Evolutionary conservation across 208 protist species (phyloP).

Genomic region (Leishmania mexicana): DNA sequence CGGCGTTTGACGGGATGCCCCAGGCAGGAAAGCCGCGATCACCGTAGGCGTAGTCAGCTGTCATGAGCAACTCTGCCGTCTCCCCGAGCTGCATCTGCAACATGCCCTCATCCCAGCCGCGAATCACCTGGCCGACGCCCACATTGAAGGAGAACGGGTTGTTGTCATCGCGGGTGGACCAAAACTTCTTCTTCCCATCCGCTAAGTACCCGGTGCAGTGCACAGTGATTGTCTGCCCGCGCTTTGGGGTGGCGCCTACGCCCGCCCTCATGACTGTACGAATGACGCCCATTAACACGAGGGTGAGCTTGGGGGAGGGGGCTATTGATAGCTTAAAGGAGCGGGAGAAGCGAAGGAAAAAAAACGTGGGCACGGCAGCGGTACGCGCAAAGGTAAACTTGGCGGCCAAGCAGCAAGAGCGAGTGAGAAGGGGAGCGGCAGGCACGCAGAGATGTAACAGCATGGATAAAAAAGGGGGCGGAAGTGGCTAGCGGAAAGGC

Average conservation of each 20-base stretch:
- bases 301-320: constrained; percentile 10
- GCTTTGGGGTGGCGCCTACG: constrained; percentile 55
- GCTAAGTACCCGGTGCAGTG: constrained; percentile 92
- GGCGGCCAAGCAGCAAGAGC: not conserved
- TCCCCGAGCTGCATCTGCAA: constrained; percentile 88
- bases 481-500: not conserved
- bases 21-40: constrained; percentile 86
- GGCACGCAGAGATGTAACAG: not conserved
- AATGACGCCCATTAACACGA: constrained; percentile 69
- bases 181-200: constrained; percentile 88
- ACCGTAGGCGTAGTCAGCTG: constrained; percentile 88
- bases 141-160: constrained; percentile 93
- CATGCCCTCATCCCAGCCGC: constrained; percentile 95
- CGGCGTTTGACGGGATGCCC: constrained; percentile 80
- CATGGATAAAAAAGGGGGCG: not conserved
- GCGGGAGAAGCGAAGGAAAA: not conserved
- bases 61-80: constrained; percentile 79
- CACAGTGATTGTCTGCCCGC: constrained; percentile 82
- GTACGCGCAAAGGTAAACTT: not conserved
- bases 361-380: not conserved
- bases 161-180: constrained; percentile 84
- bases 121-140: constrained; percentile 93
- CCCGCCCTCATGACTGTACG: constrained; percentile 71
- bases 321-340: constrained; percentile 14
- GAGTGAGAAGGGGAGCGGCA: not conserved